Base-by-base conservation (phyloP, 768 basidiomycete genomes). In the Naematelia encephala region DNA sequence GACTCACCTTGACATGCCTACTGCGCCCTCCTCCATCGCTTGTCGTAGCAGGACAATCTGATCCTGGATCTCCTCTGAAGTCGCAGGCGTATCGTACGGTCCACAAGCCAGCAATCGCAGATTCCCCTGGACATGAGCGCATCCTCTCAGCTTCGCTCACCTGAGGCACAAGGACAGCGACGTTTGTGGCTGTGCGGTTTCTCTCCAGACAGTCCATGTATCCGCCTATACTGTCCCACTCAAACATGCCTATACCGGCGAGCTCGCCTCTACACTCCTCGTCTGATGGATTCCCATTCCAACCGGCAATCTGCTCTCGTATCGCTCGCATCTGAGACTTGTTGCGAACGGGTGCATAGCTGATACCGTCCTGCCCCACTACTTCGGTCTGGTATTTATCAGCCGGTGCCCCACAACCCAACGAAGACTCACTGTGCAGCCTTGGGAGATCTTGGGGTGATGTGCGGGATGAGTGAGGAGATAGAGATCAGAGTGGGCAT, bases 301-400 rank as follows among this genome's bases (percentile, higher is more conserved):
- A 76, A 4, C 73, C 74, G 4, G 73, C 73, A 22, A 76, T 76
- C 53, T 76, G 74, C 14, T 62, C 54, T 42, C 74, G 58, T 4
- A 74, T 70, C 3, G 68, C 57, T 4, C 12, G 43, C 23, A 71
- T 44, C 30, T 69, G 66, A 0, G 56, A 23, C 4, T 19, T 10
- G 30, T 52, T 57, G 3, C 60, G 52, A 21, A 70, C 60, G 3
- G 74, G 74, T 8, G 64, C 61, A 58, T 74, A 76, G 10, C 67
- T 68, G 28, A 76, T 74, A 4, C 72, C 74, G 47, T 76, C 74
- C 58, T 76, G 74, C 2, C 74, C 74, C 19, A 76, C 61, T 28
- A 76, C 71, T 48, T 76, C 74, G 44, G 71, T 70, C 70, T 72
- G 54, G 0, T 25, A 4, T 13, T 45, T 12, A 55, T 19, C 49